These are phyloP conservation scores for Ceriops tagal DNA, from an alignment of 345 rosid genomes.

Conservation along the genomic window DNA sequence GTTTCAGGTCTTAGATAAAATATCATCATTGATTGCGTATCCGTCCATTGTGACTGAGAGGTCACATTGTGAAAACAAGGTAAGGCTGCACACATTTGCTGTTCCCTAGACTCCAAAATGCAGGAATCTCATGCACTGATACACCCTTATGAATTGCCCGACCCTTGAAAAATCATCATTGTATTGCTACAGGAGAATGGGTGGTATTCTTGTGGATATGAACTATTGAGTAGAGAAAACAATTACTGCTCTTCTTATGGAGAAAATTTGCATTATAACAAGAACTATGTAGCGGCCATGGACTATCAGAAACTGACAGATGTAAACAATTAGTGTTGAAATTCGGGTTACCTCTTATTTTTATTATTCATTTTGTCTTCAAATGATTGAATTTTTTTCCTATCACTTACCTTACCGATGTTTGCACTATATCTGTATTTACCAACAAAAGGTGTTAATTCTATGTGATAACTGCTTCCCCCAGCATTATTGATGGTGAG, in stretches of 20 bases:
- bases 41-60: too few relatives aligned
- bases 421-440: not conserved
- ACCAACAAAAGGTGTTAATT: conserved; percentile 17
- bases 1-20: not conserved
- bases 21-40: not conserved
- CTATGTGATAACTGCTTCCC: conserved; percentile 10
- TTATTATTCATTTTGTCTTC: too few relatives aligned
- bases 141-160: too few relatives aligned
- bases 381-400: not conserved
- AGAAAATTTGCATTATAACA: not conserved
- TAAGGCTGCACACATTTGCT: too few relatives aligned
- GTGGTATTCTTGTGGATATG: not conserved
- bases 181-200: not conserved
- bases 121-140: too few relatives aligned
- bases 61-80: too few relatives aligned
- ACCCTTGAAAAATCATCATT: not conserved
- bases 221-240: not conserved
- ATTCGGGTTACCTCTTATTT: too few relatives aligned
- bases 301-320: not conserved
- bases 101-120: too few relatives aligned
- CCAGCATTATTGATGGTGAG: conserved; percentile 64
- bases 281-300: too few relatives aligned
- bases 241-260: not conserved
- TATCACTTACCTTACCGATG: not conserved
- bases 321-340: too few relatives aligned